These are phyloP conservation scores for Populus deltoides DNA, from an alignment of 345 rosid genomes.

Conservation along the genomic window DNA sequence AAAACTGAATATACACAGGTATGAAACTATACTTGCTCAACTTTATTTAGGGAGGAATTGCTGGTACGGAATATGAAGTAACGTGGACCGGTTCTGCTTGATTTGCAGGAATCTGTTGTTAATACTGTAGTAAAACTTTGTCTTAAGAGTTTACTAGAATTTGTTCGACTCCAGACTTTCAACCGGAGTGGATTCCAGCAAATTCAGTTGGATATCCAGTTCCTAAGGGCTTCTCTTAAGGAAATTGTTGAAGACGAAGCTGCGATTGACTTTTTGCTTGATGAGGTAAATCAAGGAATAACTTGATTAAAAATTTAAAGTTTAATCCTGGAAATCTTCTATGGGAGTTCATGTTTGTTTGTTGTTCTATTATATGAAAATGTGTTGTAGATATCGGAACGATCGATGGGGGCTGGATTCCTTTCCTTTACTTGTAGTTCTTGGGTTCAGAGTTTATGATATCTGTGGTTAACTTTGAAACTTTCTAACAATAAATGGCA, in stretches of 20 bases:
- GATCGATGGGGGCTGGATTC: background rate
- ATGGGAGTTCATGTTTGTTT: background rate
- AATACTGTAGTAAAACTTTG: conserved; percentile 71
- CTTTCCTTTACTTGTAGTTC: background rate
- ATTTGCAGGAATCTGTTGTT: conserved; percentile 78
- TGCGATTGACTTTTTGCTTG: conserved; percentile 83
- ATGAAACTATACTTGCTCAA: conserved; percentile 4
- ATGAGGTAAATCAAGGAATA: conserved; percentile 57
- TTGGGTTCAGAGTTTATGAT: background rate
- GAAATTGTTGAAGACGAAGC: conserved; percentile 84
- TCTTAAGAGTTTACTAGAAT: conserved; percentile 92
- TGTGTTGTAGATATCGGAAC: background rate
- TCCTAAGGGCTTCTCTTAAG: conserved; percentile 65
- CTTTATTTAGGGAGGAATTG: conserved; percentile 10
- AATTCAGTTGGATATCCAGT: conserved; percentile 93
- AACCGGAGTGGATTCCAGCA: conserved; percentile 98
- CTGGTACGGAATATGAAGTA: conserved; percentile 7
- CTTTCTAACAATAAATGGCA: background rate
- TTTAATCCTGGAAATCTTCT: background rate
- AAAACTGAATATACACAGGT: conserved; percentile 97
- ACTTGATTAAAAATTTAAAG: background rate
- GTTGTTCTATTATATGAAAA: background rate
- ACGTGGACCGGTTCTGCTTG: conserved; percentile 10
- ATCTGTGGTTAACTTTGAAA: background rate
- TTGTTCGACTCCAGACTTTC: conserved; percentile 85